phyloP scores from a whole-genome alignment of 306 rosid species.

The Prunus kanzakura region DNA sequence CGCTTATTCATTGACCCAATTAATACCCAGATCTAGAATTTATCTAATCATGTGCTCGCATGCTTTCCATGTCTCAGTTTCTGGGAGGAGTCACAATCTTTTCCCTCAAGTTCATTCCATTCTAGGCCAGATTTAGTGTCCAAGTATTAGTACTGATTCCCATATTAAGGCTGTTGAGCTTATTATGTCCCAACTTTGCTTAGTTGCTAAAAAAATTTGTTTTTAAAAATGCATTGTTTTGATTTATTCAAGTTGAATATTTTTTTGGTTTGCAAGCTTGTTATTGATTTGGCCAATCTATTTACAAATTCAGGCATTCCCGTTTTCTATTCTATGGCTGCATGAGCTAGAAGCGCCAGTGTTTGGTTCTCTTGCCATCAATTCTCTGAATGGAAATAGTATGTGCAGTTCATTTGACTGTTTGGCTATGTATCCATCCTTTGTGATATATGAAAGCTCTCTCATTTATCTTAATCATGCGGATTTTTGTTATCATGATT shows the following conservation, averaged over 20 bases:
- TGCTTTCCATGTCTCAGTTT: neutral
- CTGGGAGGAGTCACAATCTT: neutral
- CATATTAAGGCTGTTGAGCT: neutral
- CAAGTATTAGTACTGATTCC: neutral
- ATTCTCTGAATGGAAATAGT: conserved; percentile 57
- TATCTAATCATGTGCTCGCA: neutral
- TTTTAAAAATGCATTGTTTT: neutral
- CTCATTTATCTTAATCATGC: neutral
- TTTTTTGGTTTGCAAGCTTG: neutral
- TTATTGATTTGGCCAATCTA: neutral
- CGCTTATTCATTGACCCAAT: neutral
- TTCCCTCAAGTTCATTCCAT: neutral
- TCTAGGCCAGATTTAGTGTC: neutral
- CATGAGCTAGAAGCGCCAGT: conserved; percentile 72
- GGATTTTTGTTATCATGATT: neutral
- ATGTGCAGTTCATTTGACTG: conserved; percentile 18
- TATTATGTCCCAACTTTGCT: neutral
- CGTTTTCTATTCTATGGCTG: conserved; percentile 63
- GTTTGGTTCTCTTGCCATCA: conserved; percentile 71
- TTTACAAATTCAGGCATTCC: conserved; percentile 46
- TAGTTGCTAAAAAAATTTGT: neutral
- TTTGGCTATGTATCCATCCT: conserved; percentile 13
- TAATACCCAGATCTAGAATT: neutral
- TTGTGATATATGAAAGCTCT: conserved; percentile 11
- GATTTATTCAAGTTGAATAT: neutral